Conservation (phyloP, 495 filamentous ascomycete genomes). For the Coniosporium apollinis region DNA sequence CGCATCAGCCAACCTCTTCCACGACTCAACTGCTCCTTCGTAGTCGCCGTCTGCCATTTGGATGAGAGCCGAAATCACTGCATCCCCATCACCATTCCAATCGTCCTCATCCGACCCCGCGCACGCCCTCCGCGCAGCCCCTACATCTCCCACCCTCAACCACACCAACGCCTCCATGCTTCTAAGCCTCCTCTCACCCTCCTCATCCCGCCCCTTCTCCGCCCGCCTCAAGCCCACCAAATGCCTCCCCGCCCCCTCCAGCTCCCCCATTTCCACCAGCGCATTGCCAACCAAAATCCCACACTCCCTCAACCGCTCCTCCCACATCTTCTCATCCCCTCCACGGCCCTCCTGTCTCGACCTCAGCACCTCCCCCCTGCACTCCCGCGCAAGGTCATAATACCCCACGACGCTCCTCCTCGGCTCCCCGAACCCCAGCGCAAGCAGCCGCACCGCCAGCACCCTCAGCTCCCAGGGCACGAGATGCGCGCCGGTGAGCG, state of each 20-base stretch:
- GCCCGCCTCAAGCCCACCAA: slow-evolving; percentile 30
- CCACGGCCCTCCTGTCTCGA: slow-evolving; percentile 10
- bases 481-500: slow-evolving; percentile 29
- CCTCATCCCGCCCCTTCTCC: slow-evolving; percentile 10
- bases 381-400: slow-evolving; percentile 74
- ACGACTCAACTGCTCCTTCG: slow-evolving; percentile 39
- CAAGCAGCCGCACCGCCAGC: slow-evolving; percentile 64
- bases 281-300: slow-evolving; percentile 65
- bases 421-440: slow-evolving; percentile 60
- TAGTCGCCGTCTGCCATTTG: slow-evolving; percentile 69
- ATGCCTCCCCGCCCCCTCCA: slow-evolving; percentile 56
- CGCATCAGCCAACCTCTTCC: slow-evolving; percentile 36
- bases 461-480: slow-evolving; percentile 81
- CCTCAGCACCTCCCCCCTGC: slow-evolving; percentile 33
- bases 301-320: slow-evolving; percentile 47
- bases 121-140: slow-evolving; percentile 41
- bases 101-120: slow-evolving; percentile 10
- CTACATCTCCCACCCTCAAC: slow-evolving; percentile 59
- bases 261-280: slow-evolving; percentile 80
- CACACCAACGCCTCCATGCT: slow-evolving; percentile 46
- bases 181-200: slow-evolving; percentile 21
- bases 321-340: slow-evolving; percentile 44
- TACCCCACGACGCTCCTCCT: slow-evolving; percentile 73
- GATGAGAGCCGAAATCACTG: slow-evolving; percentile 35
- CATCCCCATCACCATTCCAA: slow-evolving; percentile 10